Base-by-base conservation (phyloP, 2,329 filamentous ascomycete genomes). In the Westerdykella sp. region DNA sequence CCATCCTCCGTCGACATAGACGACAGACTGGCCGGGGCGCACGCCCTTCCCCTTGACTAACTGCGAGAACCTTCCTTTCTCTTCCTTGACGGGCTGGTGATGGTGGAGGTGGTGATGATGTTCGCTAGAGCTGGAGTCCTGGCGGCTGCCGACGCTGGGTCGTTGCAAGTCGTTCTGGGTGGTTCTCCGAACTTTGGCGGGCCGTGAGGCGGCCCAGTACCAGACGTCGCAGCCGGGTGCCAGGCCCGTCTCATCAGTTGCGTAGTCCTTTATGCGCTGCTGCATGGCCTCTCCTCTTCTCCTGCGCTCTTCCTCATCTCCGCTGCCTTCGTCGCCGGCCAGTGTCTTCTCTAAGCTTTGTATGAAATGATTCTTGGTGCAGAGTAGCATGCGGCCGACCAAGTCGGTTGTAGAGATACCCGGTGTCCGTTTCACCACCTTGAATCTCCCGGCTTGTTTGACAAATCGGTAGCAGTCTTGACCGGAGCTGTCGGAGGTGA, bases 381-480 rank as follows among this genome's bases (percentile, higher is more conserved):
- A 96, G 13, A 97, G 76, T 59, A 98, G 75, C 93, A 98, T 98
- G 58, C 93, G 84, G 15, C 93, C 93, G 21, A 98, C 93, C n/a
- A 98, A 78, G 63, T 98, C 93, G 3, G 93, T 98, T 2, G 93
- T 98, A 9, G 88, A 95, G 60, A 98, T 98, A 46, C 88, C 90
- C 0, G 93, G 93, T 2, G 93, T 97, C 50, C 93, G 80, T 73
- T 95, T 95, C 37, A 98, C 93, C 14, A 98, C 88, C 70, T 94
- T 90, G 79, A 98, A 98, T 35, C 93, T 80, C 11, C 85, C 84
- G 1, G 91, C 93, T 34, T 86, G 84, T 71, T 98, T 98, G 60
- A 98, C 93, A 62, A 91, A 97, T 47, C 93, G 86, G 72, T 98
- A 98, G 72, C 91, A 97, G 72, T 98, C 93, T 66, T 95, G 85